Evolutionary conservation across 139 green algal genomes (phyloP).

Genomic region (Edaphochlamys debaryana): DNA sequence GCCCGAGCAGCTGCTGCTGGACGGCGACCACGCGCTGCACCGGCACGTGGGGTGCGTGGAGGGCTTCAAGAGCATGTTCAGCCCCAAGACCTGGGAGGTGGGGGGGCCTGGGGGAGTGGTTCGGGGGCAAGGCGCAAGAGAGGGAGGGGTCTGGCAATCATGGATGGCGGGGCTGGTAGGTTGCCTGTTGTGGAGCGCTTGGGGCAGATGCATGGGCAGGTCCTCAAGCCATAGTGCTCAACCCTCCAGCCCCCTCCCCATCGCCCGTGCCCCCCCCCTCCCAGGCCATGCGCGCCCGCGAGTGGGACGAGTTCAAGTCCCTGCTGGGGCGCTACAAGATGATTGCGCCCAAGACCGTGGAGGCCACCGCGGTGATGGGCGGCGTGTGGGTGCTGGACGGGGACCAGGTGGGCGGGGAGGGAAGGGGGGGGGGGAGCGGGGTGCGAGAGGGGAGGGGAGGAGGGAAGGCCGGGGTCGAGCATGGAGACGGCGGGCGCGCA

Average conservation of each 20-base stretch:
- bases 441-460: neutral
- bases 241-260: no score
- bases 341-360: neutral
- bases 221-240: no score
- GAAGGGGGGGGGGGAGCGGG: neutral
- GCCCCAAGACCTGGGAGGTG: neutral
- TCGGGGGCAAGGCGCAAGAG: no score
- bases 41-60: neutral
- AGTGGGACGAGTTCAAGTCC: neutral
- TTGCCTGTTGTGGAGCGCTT: no score
- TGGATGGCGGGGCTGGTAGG: no score
- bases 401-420: neutral
- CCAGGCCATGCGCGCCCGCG: slow-evolving; percentile 6
- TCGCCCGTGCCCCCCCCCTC: neutral
- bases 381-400: slow-evolving; percentile 20
- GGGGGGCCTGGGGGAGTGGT: neutral
- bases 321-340: slow-evolving; percentile 17
- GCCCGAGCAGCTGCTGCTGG: slow-evolving; percentile 30
- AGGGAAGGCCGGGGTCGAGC: neutral
- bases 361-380: slow-evolving; percentile 6
- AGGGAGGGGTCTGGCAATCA: no score
- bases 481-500: no score
- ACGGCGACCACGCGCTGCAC: slow-evolving; percentile 6
- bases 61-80: slow-evolving; percentile 15
- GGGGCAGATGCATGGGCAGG: no score